These are phyloP conservation scores for Diaporthe sp. DNA, from an alignment of 2,329 filamentous ascomycete species.

Conservation along the genomic window DNA sequence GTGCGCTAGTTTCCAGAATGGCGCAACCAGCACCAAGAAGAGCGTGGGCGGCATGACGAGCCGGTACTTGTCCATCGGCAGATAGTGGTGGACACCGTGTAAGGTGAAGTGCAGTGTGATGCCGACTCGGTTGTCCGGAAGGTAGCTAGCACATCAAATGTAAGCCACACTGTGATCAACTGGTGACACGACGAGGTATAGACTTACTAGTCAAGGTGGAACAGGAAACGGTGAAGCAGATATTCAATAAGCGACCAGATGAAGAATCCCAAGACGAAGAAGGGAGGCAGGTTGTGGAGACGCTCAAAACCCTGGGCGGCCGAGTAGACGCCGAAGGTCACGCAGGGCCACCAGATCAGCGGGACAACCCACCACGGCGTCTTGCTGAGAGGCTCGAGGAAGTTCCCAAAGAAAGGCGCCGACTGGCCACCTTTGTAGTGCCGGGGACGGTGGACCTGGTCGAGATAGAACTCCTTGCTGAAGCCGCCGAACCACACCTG, in stretches of 20 bases:
- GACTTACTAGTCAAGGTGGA: slow-evolving; percentile 91
- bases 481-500: slow-evolving; percentile 93
- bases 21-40: slow-evolving; percentile 84
- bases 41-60: slow-evolving; percentile 97
- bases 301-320: slow-evolving; percentile 72
- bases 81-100: slow-evolving; percentile 97
- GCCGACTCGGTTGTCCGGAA: slow-evolving; percentile 91
- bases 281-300: slow-evolving; percentile 62
- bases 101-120: slow-evolving; percentile 92
- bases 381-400: slow-evolving; percentile 95
- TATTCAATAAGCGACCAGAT: slow-evolving; percentile 96
- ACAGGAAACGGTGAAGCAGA: slow-evolving; percentile 86
- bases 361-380: slow-evolving; percentile 96
- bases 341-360: slow-evolving; percentile 83
- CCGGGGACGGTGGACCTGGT: slow-evolving; percentile 94
- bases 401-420: slow-evolving; percentile 96
- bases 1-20: slow-evolving; percentile 95
- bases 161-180: neutral
- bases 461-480: slow-evolving; percentile 94
- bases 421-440: slow-evolving; percentile 96
- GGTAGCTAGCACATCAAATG: slow-evolving; percentile 67
- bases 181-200: neutral
- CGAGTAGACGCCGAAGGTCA: slow-evolving; percentile 78
- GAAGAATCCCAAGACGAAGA: slow-evolving; percentile 78
- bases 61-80: slow-evolving; percentile 98